Evolutionary conservation across 2,329 filamentous ascomycete species (phyloP).

Genomic region (Aotearoamyces nothofagi): DNA sequence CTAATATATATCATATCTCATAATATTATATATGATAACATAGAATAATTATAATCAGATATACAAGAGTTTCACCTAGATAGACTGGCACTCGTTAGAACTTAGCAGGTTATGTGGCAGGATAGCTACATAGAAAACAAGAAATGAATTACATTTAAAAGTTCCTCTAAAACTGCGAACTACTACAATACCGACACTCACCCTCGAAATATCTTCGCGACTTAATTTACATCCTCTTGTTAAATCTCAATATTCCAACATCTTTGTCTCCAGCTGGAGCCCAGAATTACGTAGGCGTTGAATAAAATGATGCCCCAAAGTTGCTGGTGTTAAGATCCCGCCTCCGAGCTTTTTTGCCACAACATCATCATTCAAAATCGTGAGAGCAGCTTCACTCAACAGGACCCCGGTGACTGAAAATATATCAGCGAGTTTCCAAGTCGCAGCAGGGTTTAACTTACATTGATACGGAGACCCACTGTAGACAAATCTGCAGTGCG

Average conservation of each 20-base stretch:
- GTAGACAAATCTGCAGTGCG: slow-evolving; percentile 37
- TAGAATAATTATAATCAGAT: too few relatives aligned
- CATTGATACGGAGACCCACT: slow-evolving; percentile 49
- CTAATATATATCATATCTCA: too few relatives aligned
- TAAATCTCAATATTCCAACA: slow-evolving; percentile 20
- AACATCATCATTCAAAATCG: slow-evolving; percentile 41
- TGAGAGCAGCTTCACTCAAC: slow-evolving; percentile 47
- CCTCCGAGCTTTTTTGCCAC: slow-evolving; percentile 38
- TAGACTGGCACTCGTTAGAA: too few relatives aligned
- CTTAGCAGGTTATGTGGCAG: too few relatives aligned
- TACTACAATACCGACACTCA: too few relatives aligned
- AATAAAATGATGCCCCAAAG: slow-evolving; percentile 50
- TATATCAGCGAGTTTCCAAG: slow-evolving; percentile 4
- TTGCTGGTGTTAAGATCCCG: slow-evolving; percentile 58
- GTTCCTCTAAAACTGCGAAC: too few relatives aligned
- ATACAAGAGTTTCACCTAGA: too few relatives aligned
- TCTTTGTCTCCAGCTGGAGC: slow-evolving; percentile 43
- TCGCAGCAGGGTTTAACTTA: slow-evolving; percentile 23
- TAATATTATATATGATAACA: too few relatives aligned
- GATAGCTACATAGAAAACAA: too few relatives aligned
- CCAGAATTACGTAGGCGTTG: slow-evolving; percentile 45
- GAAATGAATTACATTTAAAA: too few relatives aligned
- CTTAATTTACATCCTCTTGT: too few relatives aligned
- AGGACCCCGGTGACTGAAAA: slow-evolving; percentile 46
- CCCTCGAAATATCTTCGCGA: too few relatives aligned